phyloP scores from a whole-genome alignment of 441 rosid genomes.

The Brassica hybrid region DNA sequence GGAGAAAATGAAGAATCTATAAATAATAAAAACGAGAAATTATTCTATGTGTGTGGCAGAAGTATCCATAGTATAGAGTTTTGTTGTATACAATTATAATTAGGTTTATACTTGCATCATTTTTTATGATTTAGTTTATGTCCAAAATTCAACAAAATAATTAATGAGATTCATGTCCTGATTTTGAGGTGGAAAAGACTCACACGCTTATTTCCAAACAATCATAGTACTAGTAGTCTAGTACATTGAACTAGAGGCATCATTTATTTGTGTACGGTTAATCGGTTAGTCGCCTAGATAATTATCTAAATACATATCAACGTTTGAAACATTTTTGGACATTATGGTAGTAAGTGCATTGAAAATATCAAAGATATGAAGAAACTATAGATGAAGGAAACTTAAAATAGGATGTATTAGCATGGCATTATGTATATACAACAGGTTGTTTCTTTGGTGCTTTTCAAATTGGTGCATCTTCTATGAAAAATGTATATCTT shows the following conservation, averaged over 20 bases:
- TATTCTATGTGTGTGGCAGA: neutral
- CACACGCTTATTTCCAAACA: slow-evolving; percentile 34
- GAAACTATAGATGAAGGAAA: too few relatives aligned
- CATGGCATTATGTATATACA: neutral
- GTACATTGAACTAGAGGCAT: slow-evolving; percentile 34
- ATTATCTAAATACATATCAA: neutral
- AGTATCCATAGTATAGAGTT: neutral
- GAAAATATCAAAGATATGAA: neutral
- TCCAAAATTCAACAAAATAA: slow-evolving; percentile 5
- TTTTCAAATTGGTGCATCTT: neutral
- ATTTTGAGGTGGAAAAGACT: slow-evolving; percentile 36
- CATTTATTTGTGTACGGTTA: slow-evolving; percentile 24
- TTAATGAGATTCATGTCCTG: slow-evolving; percentile 27
- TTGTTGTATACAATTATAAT: neutral
- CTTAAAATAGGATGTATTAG: too few relatives aligned
- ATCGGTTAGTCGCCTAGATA: neutral
- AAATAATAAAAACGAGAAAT: neutral
- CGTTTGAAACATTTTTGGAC: neutral
- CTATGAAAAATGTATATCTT: slow-evolving; percentile 16
- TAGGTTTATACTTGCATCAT: neutral
- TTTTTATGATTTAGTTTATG: neutral
- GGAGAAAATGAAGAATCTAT: neutral
- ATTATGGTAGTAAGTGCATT: neutral
- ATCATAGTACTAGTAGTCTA: too few relatives aligned
- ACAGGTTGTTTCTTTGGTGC: neutral